phyloP scores from a whole-genome alignment of 75 land plant genomes.

The Pseudotsuga menziesii region DNA sequence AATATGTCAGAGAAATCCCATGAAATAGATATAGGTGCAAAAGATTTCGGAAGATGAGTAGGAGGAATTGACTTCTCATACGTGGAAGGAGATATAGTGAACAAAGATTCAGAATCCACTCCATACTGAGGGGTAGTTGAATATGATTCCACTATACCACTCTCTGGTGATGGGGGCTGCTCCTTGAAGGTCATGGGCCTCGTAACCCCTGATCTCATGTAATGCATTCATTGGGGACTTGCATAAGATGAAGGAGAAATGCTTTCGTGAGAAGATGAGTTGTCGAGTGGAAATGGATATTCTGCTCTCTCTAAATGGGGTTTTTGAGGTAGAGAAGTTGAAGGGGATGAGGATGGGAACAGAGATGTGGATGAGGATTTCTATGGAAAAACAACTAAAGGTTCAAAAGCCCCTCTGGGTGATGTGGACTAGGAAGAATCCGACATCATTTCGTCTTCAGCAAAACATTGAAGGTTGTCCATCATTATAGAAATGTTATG shows the following conservation, averaged over 20 bases:
- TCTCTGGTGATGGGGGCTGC: slow-evolving; percentile 27
- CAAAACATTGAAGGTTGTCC: slow-evolving; percentile 48
- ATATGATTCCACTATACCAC: slow-evolving; percentile 20
- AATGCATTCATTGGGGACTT: slow-evolving; percentile 24
- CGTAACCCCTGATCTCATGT: slow-evolving; percentile 36
- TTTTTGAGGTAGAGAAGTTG: slow-evolving; percentile 35
- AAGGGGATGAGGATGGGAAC: slow-evolving; percentile 26
- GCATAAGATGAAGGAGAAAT: slow-evolving; percentile 30
- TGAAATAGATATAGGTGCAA: slow-evolving; percentile 21
- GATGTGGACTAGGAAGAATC: slow-evolving; percentile 46
- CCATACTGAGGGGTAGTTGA: slow-evolving; percentile 17
- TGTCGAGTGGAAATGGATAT: slow-evolving; percentile 19
- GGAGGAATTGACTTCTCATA: slow-evolving; percentile 16
- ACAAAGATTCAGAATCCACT: slow-evolving; percentile 10
- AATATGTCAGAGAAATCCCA: slow-evolving; percentile 63
- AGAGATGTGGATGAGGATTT: slow-evolving; percentile 25
- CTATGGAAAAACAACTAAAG: slow-evolving; percentile 31
- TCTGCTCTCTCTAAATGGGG: slow-evolving; percentile 28
- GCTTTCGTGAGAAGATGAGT: background rate
- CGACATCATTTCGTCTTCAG: slow-evolving; percentile 36
- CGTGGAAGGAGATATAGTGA: slow-evolving; percentile 8
- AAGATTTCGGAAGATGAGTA: slow-evolving; percentile 16
- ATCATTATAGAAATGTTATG: too few species aligned
- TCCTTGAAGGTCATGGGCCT: slow-evolving; percentile 32
- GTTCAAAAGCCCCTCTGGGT: slow-evolving; percentile 37